A percentile compares a stretch with the other conserved stretches of the same genome.
phyloP scores from a whole-genome alignment of 129 eudicot genomes.

The Pittosporum tobira region DNA sequence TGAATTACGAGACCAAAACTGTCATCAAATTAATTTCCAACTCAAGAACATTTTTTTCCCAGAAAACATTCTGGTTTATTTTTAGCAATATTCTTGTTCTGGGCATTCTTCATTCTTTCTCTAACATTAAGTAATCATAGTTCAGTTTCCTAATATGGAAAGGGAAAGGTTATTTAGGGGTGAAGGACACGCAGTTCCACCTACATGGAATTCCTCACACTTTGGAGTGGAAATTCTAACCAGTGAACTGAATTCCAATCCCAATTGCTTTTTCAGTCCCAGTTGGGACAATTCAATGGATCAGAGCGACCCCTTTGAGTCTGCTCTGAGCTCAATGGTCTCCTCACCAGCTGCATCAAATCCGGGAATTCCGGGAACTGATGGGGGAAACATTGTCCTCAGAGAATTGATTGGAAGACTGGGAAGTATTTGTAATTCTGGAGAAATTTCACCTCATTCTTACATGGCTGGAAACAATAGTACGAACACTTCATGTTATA shows the following conservation, averaged over 20 bases:
- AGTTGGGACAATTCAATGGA: slow-evolving; percentile 65
- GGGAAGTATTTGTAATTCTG: slow-evolving; percentile 66
- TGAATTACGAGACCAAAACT: slow-evolving; percentile 39
- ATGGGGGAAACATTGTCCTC: slow-evolving; percentile 45
- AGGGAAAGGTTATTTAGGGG: slow-evolving; percentile 30
- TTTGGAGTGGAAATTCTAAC: slow-evolving; percentile 38
- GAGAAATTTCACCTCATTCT: slow-evolving; percentile 49
- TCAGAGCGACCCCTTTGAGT: slow-evolving; percentile 85
- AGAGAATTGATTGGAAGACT: slow-evolving; percentile 77
- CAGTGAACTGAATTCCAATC: slow-evolving; percentile 32
- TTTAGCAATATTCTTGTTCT: slow-evolving; percentile 14
- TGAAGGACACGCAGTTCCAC: slow-evolving; percentile 25
- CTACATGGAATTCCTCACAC: slow-evolving; percentile 31
- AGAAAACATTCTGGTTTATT: slow-evolving; percentile 20
- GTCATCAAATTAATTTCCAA: slow-evolving; percentile 12
- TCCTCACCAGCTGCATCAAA: slow-evolving; percentile 64
- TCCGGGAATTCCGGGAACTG: slow-evolving; percentile 22
- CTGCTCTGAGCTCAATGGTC: slow-evolving; percentile 87
- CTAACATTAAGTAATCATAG: slow-evolving; percentile 10
- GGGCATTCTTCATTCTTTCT: slow-evolving; percentile 12
- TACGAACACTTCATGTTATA: slow-evolving; percentile 64
- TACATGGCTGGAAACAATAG: slow-evolving; percentile 29
- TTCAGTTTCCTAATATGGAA: slow-evolving; percentile 26
- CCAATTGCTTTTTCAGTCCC: slow-evolving; percentile 40
- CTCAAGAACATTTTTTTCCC: slow-evolving; percentile 12